Base-by-base conservation (phyloP, 331 rosid species). In the Quercus phellos region DNA sequence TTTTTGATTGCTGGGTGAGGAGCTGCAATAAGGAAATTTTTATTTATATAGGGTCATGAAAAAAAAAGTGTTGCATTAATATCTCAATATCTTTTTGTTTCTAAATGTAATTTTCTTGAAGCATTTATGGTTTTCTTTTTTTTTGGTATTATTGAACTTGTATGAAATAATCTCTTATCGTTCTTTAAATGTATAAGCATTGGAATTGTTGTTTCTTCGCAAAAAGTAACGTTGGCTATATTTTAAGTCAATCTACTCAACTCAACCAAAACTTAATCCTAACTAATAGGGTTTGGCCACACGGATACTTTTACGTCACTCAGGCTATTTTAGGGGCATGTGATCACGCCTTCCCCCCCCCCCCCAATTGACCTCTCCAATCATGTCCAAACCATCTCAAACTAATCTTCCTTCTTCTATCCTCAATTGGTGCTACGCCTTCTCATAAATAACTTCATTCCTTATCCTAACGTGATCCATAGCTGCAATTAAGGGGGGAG, bases 151-250 rank as follows among this genome's bases (percentile, higher is more conserved):
- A 17, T 19, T 66, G 50, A 34, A 32, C 26, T 66, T 32, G 24
- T 19, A 66, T 66, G n/a, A 73, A 16, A 59, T 35, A 21, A 6
- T 11, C 17, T 56, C 5, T 21, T 63, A n/a, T 26, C 24, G 5
- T 46, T n/a, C 14, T 22, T 53, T 32, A 2, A 0, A 43, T 22
- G 18, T 70, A 46, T 50, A 21, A 34, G 18, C 24, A 18, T 66
- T 27, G n/a, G 34, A 24, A 66, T 66, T 32, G 74, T 72, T 78
- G 73, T 69, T 83, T 73, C 56, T 1, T 17, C 67, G 26, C 66
- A 55, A 46, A 32, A 32, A 66, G 70, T 66, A 64, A 17, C 34
- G 4, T 64, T 64, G 21, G 46, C 43, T 63, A 63, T 16, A 14
- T 17, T 30, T 66, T 66, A 64, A 66, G 42, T 61, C 30, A n/a